Base-by-base conservation (phyloP, 768 basidiomycete genomes). In the Pluteus cervinus region DNA sequence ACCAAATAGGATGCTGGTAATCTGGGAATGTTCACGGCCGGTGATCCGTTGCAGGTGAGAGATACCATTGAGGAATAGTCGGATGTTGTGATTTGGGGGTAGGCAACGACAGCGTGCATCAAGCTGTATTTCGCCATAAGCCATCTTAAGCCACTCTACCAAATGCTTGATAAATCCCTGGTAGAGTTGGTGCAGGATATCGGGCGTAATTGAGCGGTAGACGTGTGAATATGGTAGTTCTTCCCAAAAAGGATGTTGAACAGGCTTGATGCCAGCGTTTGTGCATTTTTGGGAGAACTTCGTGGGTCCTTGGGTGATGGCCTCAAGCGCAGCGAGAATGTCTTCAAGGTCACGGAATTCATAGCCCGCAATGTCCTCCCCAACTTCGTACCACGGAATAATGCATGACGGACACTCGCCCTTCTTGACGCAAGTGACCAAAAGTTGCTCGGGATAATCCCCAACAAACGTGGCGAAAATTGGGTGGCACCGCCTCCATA, bases 141-240 rank as follows among this genome's bases (percentile, higher is more conserved):
- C 46, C 2, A 36, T 3, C 11, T 33, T 45, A 9, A 66, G 12
- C 65, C 65, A 67, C 1, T 17, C 4, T 11, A 61, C 33, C 8
- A 65, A 32, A 34, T 66, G 57, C 36, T 61, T 60, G n/a, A 61
- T 3, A 3, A 70, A 41, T 0, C 73, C 73, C 44, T 75, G 69
- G 41, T 68, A 63, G 0, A 74, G 40, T 42, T 74, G 68, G 41
- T 76, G 71, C 1, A 76, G 59, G 16, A 71, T 43, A 43, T 75
- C 65, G 1, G 73, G 69, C 0, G 66, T 66, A 28, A 76, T 55
- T 4, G 55, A 58, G 14, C 22, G 7, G 46, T 60, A 64, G 24
- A 68, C 66, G 39, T 67, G 30, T 10, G 28, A 20, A 31, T 50
- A 50, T 3, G 50, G 55, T 15, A 58, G 44, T 14, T 49, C 28